Evolutionary conservation across 805 yeast genomes (phyloP), one percentile per base, ranked within the genome.

Genomic region (Schwanniomyces pseudopolymorphus): DNA sequence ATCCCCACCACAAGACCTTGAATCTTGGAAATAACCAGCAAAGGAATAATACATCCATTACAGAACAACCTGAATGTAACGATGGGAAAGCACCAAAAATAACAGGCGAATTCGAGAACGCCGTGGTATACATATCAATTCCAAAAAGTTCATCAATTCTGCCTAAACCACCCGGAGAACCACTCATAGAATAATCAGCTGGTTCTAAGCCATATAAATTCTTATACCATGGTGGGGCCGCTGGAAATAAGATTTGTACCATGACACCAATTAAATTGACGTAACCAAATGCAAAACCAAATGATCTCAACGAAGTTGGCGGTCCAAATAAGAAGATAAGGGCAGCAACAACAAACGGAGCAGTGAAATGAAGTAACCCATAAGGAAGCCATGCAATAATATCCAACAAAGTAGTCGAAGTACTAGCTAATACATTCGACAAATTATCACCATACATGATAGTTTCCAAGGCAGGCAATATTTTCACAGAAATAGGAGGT

Each of bases 161-260:
- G 10, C 83, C 92, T 51, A 92, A 77, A 0, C 99, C 99, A 55
- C 98, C 99, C 0, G 99, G 96, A 1, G 96, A 86, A 10, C 98
- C 99, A 40, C 76, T 74, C 96, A 92, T 90, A 44, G 84, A 73
- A 66, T 92, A 92, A 67, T 89, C 82, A 2, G 98, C 98, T 25
- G 96, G 94, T 45, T 81, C 85, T 49, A 91, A 76, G 1, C 96
- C 97, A 61, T 92, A 85, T 41, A 84, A 65, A 48, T 81, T 81
- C 58, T 88, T 87, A 64, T 92, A 92, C 99, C 99, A 92, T 16
- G 99, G 99, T 11, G 99, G 96, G 44, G 98, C 97, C 42, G 94
- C 88, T 5, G 99, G 96, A 63, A 89, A 89, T 4, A 84, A 51
- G 54, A 89, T 77, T 69, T 94, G 98, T 46, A 81, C 79, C 28